phyloP scores from a whole-genome alignment of 192 early-diverging fungal species.

The Thoreauomyces humboldtii region DNA sequence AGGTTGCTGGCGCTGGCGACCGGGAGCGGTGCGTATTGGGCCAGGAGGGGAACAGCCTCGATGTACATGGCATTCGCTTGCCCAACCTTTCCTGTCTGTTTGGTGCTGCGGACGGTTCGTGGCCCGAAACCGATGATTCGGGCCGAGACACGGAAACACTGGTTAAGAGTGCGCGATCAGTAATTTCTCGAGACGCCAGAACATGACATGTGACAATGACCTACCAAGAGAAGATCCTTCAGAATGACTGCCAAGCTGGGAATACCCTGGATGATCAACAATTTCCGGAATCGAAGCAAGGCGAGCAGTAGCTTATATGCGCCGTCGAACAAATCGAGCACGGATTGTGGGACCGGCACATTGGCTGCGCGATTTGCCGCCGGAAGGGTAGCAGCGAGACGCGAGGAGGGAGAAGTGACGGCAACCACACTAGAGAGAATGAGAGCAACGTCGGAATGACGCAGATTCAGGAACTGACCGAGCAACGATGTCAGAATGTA shows the following conservation, averaged over 20 bases:
- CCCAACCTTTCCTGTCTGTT: conserved; percentile 29
- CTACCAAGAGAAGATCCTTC: conserved; percentile 42
- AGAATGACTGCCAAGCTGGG: conserved; percentile 52
- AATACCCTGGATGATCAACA: conserved; percentile 47
- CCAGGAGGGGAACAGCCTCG: conserved; percentile 2
- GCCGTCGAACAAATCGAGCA: conserved; percentile 46
- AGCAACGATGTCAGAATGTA: too few species aligned
- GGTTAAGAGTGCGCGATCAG: background rate
- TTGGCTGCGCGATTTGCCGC: background rate
- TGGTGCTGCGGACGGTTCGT: conserved; percentile 5
- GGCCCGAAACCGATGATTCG: background rate
- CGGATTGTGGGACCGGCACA: background rate
- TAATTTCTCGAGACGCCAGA: too few species aligned
- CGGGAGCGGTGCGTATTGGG: conserved; percentile 28
- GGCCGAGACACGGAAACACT: background rate
- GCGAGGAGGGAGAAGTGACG: background rate
- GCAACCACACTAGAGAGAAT: conserved; percentile 2
- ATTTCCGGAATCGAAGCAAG: conserved; percentile 48
- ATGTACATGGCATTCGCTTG: background rate
- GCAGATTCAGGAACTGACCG: background rate
- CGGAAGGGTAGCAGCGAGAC: background rate
- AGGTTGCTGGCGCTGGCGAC: conserved; percentile 16
- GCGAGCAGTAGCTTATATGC: conserved; percentile 51
- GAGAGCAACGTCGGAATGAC: conserved; percentile 2
- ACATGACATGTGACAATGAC: too few species aligned